phyloP scores from a whole-genome alignment of 2,329 filamentous ascomycete species.

The Coniella lustricola region DNA sequence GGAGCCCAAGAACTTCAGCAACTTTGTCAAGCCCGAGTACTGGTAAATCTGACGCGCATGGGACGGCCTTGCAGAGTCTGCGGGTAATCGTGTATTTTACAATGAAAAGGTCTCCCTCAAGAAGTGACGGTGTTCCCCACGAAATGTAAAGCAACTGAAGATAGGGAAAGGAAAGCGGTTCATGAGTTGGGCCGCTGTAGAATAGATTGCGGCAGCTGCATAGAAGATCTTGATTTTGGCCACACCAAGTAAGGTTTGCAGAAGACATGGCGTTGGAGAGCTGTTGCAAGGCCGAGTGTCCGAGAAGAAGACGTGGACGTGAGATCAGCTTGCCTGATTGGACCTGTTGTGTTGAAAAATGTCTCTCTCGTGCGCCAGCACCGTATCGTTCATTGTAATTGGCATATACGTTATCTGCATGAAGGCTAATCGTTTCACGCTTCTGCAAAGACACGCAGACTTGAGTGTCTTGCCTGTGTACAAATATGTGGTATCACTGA shows the following conservation, averaged over 20 bases:
- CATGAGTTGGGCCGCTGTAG: slow-evolving; percentile 29
- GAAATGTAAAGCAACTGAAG: slow-evolving; percentile 1
- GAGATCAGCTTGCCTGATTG: no score
- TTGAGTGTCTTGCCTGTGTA: no score
- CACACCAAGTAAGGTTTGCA: neutral
- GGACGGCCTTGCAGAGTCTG: no score
- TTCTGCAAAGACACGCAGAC: no score
- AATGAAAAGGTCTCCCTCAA: neutral
- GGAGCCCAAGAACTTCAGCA: slow-evolving; percentile 93
- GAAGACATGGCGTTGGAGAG: neutral
- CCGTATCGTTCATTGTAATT: no score
- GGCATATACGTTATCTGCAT: no score
- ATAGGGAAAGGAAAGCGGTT: neutral
- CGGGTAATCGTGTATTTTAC: no score
- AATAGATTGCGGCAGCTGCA: slow-evolving; percentile 26
- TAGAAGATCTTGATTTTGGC: slow-evolving; percentile 19
- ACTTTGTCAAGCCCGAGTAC: slow-evolving; percentile 94
- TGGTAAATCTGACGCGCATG: slow-evolving; percentile 47
- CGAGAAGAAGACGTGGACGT: no score
- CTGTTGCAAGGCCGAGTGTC: neutral
- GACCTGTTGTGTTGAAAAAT: no score
- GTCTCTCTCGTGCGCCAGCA: no score
- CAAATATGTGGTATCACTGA: no score
- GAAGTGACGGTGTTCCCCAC: slow-evolving; percentile 8
- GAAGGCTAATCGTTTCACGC: no score